A percentile compares a stretch with the other conserved stretches of the same genome.
Evolutionary conservation across 2,329 filamentous ascomycete species (phyloP).

Genomic region (Bimuria novae-zelandiae): DNA sequence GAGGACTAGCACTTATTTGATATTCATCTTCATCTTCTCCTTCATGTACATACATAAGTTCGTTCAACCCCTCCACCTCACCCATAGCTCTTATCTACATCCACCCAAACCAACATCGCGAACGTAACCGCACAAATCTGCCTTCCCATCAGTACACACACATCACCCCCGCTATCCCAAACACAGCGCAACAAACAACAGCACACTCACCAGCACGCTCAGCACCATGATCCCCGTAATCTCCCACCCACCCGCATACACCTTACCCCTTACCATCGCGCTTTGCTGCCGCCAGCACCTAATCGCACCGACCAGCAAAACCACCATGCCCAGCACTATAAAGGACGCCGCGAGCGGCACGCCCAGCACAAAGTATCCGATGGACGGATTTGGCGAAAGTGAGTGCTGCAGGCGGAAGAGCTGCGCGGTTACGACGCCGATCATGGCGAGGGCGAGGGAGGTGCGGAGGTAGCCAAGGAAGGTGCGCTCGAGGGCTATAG

Average conservation of each 20-base stretch:
- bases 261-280: constrained; percentile 62
- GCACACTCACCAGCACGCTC: constrained; percentile 54
- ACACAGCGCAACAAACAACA: constrained; percentile 16
- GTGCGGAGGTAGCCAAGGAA: constrained; percentile 76
- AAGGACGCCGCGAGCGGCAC: constrained; percentile 61
- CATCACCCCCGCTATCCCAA: neutral
- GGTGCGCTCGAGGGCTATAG: constrained; percentile 71
- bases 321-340: constrained; percentile 54
- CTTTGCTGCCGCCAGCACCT: constrained; percentile 66
- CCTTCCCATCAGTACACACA: neutral
- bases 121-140: neutral
- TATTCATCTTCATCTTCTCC: neutral
- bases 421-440: constrained; percentile 68
- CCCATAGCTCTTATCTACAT: constrained; percentile 21
- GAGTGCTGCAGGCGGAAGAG: constrained; percentile 66
- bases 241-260: constrained; percentile 64
- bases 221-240: constrained; percentile 54
- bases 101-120: constrained; percentile 14
- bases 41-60: neutral
- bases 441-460: constrained; percentile 69
- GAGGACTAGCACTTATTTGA: neutral
- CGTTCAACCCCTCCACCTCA: neutral
- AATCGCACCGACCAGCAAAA: constrained; percentile 59
- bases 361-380: constrained; percentile 66
- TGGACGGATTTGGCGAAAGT: constrained; percentile 47